Evolutionary conservation across 73 alveolate genomes (phyloP), one percentile per base, ranked within the genome.

Genomic region (Paramecium tetraurelia): DNA sequence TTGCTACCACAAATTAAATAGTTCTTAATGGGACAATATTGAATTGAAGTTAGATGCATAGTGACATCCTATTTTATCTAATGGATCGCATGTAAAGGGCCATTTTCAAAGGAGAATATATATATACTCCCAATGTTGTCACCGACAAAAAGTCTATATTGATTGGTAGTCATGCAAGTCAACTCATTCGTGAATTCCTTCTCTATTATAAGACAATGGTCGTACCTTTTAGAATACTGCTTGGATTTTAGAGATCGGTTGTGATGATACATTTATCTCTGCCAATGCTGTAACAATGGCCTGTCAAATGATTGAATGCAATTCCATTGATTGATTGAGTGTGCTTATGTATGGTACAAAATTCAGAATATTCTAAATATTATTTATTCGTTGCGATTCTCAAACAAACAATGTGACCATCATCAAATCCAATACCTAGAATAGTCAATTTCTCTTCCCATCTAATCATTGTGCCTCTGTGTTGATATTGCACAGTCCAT

Each of bases 371-470:
- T 46, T 80, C 90, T 43, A 20, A 22, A 46, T 80, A 80, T 41
- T 43, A 24, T 46, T 80, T 80, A 22, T 41, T 24, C 3, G 72
- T 80, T 10, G 75, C 57, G 1, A 80, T 43, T 10, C 90, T 80
- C 11, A 80, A 41, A 80, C 90, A 80, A 20, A 41, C 57, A 20
- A 80, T 80, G 9, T 12, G 35, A 20, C 90, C 90, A 46, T 80
- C 57, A 80, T 80, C 90, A 80, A 80, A 80, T 24, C 90, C 90
- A 12, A 80, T 80, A 4, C 76, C 90, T 24, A 48, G 21, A 44
- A 80, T 41, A 48, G 90, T 80, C 4, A 80, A 43, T 24, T 80
- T 80, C 16, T 80, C 90, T 14, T 80, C 90, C 90, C 90, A 80
- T 44, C 43, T 27, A 2, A 80, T 31, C 50, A 41, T 24, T 21